phyloP scores from a whole-genome alignment of 208 protist genomes.

The Porcisia deanei region DNA sequence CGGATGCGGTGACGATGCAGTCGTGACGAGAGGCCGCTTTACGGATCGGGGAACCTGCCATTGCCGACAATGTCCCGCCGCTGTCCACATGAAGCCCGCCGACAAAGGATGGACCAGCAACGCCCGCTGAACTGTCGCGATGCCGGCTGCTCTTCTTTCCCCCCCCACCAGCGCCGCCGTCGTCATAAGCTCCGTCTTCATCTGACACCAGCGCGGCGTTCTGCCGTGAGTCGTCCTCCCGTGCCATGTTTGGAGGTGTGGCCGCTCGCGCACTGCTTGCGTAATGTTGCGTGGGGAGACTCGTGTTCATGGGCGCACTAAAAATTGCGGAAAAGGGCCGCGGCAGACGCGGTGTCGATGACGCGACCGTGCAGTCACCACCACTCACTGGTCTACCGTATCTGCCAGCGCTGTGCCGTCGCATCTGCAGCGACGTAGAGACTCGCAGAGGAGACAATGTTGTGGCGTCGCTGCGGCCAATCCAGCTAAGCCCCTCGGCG shows the following conservation, averaged over 20 bases:
- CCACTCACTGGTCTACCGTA: background rate
- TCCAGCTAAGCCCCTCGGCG: slow-evolving; percentile 30
- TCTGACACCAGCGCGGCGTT: background rate
- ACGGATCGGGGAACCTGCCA: slow-evolving; percentile 10
- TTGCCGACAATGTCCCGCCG: background rate
- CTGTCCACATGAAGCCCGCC: slow-evolving; percentile 18
- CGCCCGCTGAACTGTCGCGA: slow-evolving; percentile 6
- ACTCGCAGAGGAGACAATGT: slow-evolving; percentile 21
- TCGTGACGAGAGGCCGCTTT: slow-evolving; percentile 10
- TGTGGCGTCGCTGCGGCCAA: slow-evolving; percentile 30
- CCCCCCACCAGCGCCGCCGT: slow-evolving; percentile 10
- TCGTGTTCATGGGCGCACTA: slow-evolving; percentile 8
- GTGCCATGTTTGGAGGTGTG: slow-evolving; percentile 13
- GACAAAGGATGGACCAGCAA: background rate
- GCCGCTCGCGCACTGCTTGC: slow-evolving; percentile 17
- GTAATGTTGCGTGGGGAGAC: slow-evolving; percentile 14
- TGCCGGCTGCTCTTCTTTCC: background rate
- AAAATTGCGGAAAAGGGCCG: slow-evolving; percentile 8
- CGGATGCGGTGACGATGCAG: slow-evolving; percentile 39
- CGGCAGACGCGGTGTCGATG: slow-evolving; percentile 12
- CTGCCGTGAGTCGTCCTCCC: slow-evolving; percentile 1
- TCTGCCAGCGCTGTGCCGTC: background rate
- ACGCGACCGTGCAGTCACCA: background rate
- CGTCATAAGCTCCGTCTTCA: slow-evolving; percentile 4
- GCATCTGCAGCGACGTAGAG: slow-evolving; percentile 13